Conservation (phyloP, 2,329 filamentous ascomycete species). For the Penicillium sp. region DNA sequence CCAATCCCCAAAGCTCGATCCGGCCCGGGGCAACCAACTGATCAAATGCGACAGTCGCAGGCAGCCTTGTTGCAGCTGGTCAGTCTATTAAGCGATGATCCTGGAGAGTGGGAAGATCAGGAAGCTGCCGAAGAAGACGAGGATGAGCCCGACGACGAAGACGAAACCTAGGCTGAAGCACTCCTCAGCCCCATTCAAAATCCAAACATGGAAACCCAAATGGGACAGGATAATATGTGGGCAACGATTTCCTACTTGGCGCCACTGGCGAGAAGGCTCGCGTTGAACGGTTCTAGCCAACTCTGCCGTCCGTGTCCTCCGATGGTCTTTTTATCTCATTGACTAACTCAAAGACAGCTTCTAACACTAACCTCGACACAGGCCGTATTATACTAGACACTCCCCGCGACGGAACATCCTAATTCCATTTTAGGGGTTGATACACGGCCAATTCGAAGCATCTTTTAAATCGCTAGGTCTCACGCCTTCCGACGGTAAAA, state of each 20-base stretch:
- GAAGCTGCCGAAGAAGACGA: background rate
- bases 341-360: background rate
- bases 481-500: background rate
- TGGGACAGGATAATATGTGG: background rate
- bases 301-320: background rate
- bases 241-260: background rate
- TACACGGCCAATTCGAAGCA: background rate
- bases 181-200: background rate
- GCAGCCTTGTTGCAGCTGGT: slow-evolving; percentile 34
- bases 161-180: background rate
- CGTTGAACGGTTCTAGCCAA: background rate
- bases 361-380: background rate
- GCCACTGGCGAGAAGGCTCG: background rate
- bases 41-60: slow-evolving; percentile 31
- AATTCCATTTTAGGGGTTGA: background rate
- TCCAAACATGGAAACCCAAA: background rate
- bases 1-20: background rate
- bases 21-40: slow-evolving; percentile 15
- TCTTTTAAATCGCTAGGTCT: background rate
- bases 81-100: slow-evolving; percentile 36
- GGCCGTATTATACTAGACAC: background rate
- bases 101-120: slow-evolving; percentile 10
- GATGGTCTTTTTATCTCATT: background rate
- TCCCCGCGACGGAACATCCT: background rate
- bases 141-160: background rate